Base-by-base conservation (phyloP, 2,329 filamentous ascomycete species). In the Calonectria leucothoes region DNA sequence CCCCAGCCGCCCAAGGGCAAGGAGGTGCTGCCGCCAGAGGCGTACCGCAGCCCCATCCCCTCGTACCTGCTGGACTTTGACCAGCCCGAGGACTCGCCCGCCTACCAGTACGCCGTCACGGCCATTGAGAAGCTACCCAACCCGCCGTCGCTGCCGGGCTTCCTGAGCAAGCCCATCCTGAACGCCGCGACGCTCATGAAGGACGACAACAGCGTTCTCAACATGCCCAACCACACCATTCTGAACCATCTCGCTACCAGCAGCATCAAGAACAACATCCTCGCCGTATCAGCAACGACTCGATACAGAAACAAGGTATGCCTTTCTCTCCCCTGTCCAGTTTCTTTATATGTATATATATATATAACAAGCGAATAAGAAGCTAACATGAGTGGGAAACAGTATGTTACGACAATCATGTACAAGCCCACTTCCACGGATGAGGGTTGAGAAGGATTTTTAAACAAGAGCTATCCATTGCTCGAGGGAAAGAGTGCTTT, bases 401-500 rank as follows among this genome's bases (percentile, higher is more conserved):
- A 98, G 96, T 98, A 98, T 85, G 94, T 98, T 42, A 98, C 96
- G 5, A 98, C 96, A 3, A 98, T 98, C 82, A 93, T 98, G 88
- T 98, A 98, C 87, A 98, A 98, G 88, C 95, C 95, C 23, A 95
- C 95, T 14, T 88, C 88, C 7, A 83, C 86, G n/a, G 89, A 91
- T 75, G 87, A 90, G 66, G 81, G 83, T 57, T 84, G 63, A 81
- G 67, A 25, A n/a, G 23, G 49, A 25, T 65, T 66, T 37, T 49
- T 25, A 45, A 31, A 29, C n/a, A 29, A 71, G 42, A 64, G 45
- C 35, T 65, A 61, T 52, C 25, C 12, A 35, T 49, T 39, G 48
- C 33, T 61, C 17, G 33, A 61, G 66, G 33, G 65, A 23, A 48
- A 20, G 39, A 17, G 33, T n/a, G 49, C n/a, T 35, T 25, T 61